Evolutionary conservation across 2,329 filamentous ascomycete species (phyloP).

Genomic region (Fusarium cyanostomum): DNA sequence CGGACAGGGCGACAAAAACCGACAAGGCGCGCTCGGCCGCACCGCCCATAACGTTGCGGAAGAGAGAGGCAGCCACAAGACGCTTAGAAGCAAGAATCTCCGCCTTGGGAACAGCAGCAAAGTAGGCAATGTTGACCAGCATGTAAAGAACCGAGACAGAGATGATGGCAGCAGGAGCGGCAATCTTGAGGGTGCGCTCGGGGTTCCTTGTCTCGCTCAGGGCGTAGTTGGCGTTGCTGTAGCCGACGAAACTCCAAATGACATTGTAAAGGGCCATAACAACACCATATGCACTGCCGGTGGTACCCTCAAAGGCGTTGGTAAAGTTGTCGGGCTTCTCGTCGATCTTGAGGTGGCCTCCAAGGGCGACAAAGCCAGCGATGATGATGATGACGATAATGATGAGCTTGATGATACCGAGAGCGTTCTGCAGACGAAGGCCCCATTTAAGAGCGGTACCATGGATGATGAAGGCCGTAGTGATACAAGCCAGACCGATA

Average conservation of each 20-base stretch:
- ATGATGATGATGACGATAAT: slow-evolving; percentile 73
- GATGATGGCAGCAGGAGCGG: slow-evolving; percentile 68
- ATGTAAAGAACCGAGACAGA: slow-evolving; percentile 71
- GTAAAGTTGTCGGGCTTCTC: slow-evolving; percentile 69
- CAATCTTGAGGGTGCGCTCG: slow-evolving; percentile 70
- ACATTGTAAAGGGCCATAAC: slow-evolving; percentile 78
- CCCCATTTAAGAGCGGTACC: slow-evolving; percentile 72
- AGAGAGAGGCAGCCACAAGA: slow-evolving; percentile 64
- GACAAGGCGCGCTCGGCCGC: slow-evolving; percentile 67
- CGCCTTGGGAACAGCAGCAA: slow-evolving; percentile 64
- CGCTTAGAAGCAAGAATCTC: slow-evolving; percentile 62
- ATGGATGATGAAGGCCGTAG: slow-evolving; percentile 71
- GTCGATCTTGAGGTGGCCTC: slow-evolving; percentile 67
- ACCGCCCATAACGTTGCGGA: slow-evolving; percentile 64
- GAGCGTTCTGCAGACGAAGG: slow-evolving; percentile 71
- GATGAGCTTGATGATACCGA: slow-evolving; percentile 72
- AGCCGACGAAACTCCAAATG: slow-evolving; percentile 75
- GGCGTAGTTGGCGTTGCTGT: slow-evolving; percentile 74
- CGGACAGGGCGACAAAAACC: slow-evolving; percentile 73
- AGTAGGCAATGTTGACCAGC: slow-evolving; percentile 74
- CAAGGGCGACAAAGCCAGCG: slow-evolving; percentile 68
- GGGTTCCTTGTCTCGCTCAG: slow-evolving; percentile 73
- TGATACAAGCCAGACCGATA: slow-evolving; percentile 73
- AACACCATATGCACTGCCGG: slow-evolving; percentile 71
- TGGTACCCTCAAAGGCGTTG: slow-evolving; percentile 72